phyloP scores from a whole-genome alignment of 108 stramenopile genomes.

The Thalassiosira profunda region DNA sequence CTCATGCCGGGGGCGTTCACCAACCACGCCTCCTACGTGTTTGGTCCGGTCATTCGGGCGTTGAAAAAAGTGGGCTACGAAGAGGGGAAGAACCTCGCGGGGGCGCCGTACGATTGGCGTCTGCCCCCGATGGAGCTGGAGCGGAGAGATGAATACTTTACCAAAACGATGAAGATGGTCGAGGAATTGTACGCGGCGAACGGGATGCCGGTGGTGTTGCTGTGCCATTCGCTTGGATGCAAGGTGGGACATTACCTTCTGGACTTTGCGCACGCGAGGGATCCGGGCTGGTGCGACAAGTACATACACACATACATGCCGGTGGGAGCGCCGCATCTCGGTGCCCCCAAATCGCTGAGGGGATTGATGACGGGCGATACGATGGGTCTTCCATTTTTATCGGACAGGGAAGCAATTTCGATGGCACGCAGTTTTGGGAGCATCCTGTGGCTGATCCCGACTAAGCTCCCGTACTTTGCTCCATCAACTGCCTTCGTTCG shows the following conservation, averaged over 20 bases:
- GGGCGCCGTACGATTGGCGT: constrained; percentile 45
- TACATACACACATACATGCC: constrained; percentile 64
- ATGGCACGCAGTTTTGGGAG: constrained; percentile 53
- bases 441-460: constrained; percentile 58
- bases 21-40: constrained; percentile 35
- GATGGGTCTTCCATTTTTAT: constrained; percentile 65
- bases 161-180: constrained; percentile 26
- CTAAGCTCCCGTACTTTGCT: too few species aligned
- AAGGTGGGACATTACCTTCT: constrained; percentile 46
- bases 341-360: constrained; percentile 57
- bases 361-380: constrained; percentile 56
- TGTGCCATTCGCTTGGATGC: constrained; percentile 53
- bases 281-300: constrained; percentile 57
- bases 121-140: constrained; percentile 37
- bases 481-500: too few species aligned
- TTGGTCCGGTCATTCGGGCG: constrained; percentile 39
- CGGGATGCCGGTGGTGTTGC: constrained; percentile 41
- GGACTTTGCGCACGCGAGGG: constrained; percentile 34
- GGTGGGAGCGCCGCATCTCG: constrained; percentile 69
- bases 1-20: constrained; percentile 28
- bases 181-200: constrained; percentile 26
- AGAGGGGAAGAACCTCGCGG: constrained; percentile 36
- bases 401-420: constrained; percentile 54
- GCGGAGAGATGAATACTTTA: constrained; percentile 39
- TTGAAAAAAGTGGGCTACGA: constrained; percentile 32